A percentile compares a stretch with the other conserved stretches of the same genome.
These are phyloP conservation scores for Telfairia occidentalis DNA, from an alignment of 331 rosid genomes.

Conservation along the genomic window DNA sequence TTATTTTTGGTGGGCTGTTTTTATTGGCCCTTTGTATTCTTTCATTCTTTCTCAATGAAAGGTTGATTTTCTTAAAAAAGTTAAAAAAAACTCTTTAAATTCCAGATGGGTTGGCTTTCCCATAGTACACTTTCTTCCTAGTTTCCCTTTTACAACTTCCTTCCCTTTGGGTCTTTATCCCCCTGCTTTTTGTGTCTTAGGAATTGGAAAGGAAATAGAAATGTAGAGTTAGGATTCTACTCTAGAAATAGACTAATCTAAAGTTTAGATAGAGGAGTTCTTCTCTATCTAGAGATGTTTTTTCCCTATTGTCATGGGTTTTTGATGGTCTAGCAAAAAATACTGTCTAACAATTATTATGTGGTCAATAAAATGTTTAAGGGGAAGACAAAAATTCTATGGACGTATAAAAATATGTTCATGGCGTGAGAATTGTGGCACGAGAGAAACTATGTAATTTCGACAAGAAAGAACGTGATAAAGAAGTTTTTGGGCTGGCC, in stretches of 20 bases:
- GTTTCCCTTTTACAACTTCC: not conserved
- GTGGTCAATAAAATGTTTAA: not conserved
- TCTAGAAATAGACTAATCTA: not conserved
- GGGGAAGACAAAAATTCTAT: not conserved
- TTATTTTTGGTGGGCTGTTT: too few species aligned
- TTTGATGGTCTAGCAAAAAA: not conserved
- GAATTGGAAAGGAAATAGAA: not conserved
- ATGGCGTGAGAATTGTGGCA: not conserved
- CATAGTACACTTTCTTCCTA: not conserved
- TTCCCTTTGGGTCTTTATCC: not conserved
- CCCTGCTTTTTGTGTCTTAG: not conserved
- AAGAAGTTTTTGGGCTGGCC: not conserved
- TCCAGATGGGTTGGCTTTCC: not conserved
- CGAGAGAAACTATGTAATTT: not conserved
- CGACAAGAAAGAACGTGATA: not conserved
- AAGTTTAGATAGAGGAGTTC: not conserved
- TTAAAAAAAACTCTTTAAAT: too few species aligned
- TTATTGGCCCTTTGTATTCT: too few species aligned
- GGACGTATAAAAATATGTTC: not conserved
- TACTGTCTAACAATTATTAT: not conserved
- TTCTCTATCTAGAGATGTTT: too few species aligned
- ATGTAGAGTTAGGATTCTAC: not conserved
- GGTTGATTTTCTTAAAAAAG: too few species aligned
- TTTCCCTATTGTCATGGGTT: not conserved
- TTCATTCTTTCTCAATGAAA: too few species aligned